These are phyloP conservation scores for Aureobasidium subglaciale DNA, from an alignment of 2,329 filamentous ascomycete genomes.

Conservation along the genomic window DNA sequence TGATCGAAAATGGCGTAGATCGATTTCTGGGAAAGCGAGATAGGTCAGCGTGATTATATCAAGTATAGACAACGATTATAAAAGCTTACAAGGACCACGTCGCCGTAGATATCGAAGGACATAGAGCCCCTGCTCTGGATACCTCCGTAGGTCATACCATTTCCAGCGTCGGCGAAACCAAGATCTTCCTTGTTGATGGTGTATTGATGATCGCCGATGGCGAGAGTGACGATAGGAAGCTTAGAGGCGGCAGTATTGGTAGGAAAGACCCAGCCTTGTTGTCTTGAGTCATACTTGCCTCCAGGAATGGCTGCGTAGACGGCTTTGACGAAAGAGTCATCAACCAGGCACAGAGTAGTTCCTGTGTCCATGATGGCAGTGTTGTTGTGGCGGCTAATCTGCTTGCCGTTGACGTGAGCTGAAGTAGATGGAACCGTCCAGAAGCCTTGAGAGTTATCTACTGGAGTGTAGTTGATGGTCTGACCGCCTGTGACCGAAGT, in stretches of 20 bases:
- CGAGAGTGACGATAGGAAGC: conserved; percentile 56
- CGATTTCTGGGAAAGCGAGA: conserved; percentile 37
- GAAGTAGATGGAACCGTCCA: conserved; percentile 58
- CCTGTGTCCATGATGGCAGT: conserved; percentile 66
- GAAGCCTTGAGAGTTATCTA: conserved; percentile 60
- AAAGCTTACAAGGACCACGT: conserved; percentile 48
- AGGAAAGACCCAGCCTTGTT: conserved; percentile 61
- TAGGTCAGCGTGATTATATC: too few species aligned
- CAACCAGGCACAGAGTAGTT: conserved; percentile 60
- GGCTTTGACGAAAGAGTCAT: conserved; percentile 53
- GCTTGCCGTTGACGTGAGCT: conserved; percentile 51
- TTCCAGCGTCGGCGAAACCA: conserved; percentile 49
- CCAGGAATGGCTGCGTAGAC: conserved; percentile 60
- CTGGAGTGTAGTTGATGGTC: conserved; percentile 45
- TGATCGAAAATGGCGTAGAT: conserved; percentile 61
- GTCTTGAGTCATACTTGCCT: conserved; percentile 43
- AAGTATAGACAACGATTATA: too few species aligned
- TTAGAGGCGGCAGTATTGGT: conserved; percentile 42
- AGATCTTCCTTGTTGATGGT: conserved; percentile 57
- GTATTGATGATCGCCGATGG: conserved; percentile 55
- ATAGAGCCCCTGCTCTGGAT: conserved; percentile 56
- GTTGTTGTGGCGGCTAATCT: conserved; percentile 47
- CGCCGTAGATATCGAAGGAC: conserved; percentile 57
- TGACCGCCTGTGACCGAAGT: conserved; percentile 46
- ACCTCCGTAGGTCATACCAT: conserved; percentile 54